Evolutionary conservation across 768 basidiomycete species (phyloP).

Genomic region (Amanita fuliginea): DNA sequence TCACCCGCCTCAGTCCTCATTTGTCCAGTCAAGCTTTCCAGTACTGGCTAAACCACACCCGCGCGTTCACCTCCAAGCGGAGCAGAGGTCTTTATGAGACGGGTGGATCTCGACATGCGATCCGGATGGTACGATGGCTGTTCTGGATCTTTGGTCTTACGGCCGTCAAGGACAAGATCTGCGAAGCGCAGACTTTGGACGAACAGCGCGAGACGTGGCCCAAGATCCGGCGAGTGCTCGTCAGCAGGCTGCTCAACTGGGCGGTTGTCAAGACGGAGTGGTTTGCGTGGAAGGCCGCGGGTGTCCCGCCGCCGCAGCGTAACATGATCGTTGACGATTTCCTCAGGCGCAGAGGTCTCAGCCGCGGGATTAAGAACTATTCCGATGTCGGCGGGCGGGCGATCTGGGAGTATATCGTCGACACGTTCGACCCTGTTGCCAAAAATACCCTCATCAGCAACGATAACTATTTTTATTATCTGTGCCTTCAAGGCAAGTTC

Average conservation of each 20-base stretch:
- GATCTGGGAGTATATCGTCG: conserved; percentile 37
- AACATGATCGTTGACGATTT: conserved; percentile 47
- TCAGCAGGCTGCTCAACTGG: conserved; percentile 42
- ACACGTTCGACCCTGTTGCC: conserved; percentile 40
- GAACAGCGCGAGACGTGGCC: conserved; percentile 59
- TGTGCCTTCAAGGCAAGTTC: conserved; percentile 21
- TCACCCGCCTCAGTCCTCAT: conserved; percentile 49
- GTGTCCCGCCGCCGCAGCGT: conserved; percentile 64
- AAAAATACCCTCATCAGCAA: conserved; percentile 41
- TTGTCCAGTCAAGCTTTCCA: conserved; percentile 67
- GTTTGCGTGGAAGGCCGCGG: conserved; percentile 72
- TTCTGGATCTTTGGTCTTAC: conserved; percentile 46
- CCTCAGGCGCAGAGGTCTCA: not conserved
- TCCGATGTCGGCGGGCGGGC: conserved; percentile 6
- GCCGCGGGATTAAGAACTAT: not conserved
- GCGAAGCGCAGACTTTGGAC: conserved; percentile 36
- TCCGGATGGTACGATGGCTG: conserved; percentile 55
- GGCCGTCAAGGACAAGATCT: conserved; percentile 48
- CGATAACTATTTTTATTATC: conserved; percentile 57
- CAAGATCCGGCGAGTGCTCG: conserved; percentile 48
- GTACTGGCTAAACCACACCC: conserved; percentile 60
- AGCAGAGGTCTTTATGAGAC: conserved; percentile 49
- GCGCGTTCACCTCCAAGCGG: conserved; percentile 43
- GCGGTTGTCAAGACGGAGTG: conserved; percentile 39
- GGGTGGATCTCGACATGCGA: conserved; percentile 10